Conservation (phyloP, 495 filamentous ascomycete genomes). For the Aeminium ludgeri region DNA sequence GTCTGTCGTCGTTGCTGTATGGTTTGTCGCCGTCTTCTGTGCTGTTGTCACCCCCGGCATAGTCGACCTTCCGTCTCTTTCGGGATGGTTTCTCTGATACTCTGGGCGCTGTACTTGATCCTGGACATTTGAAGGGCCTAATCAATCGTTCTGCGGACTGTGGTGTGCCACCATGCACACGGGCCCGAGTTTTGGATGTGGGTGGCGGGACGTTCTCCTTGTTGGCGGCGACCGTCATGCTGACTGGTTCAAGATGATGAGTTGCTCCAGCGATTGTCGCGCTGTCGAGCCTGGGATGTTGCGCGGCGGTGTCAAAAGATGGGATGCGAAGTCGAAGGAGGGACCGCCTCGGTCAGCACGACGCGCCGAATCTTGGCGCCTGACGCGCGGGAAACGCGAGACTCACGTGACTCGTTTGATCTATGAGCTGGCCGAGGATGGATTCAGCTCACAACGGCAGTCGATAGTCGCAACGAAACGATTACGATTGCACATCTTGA, state of each 20-base stretch:
- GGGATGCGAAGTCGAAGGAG: too few relatives aligned
- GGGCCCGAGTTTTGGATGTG: conserved; percentile 12
- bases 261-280: not conserved
- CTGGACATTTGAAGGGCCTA: conserved; percentile 88
- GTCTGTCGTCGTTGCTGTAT: conserved; percentile 75
- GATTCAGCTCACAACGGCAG: too few relatives aligned
- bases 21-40: conserved; percentile 57
- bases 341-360: too few relatives aligned
- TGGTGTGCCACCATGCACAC: conserved; percentile 27
- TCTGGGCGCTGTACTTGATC: conserved; percentile 52
- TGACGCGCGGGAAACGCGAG: too few relatives aligned
- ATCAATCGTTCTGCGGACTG: conserved; percentile 53
- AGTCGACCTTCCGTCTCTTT: conserved; percentile 80
- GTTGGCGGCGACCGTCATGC: conserved; percentile 7
- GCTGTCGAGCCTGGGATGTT: too few relatives aligned
- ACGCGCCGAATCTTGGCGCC: too few relatives aligned
- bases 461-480: too few relatives aligned
- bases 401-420: too few relatives aligned
- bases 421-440: too few relatives aligned
- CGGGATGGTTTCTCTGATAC: conserved; percentile 66
- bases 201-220: conserved; percentile 12
- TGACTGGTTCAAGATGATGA: not conserved
- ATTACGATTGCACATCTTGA: too few relatives aligned
- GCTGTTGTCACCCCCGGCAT: conserved; percentile 62
- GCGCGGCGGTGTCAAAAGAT: too few relatives aligned